These are phyloP conservation scores for Sequoia sempervirens DNA, from an alignment of 75 land plant genomes.

Conservation along the genomic window DNA sequence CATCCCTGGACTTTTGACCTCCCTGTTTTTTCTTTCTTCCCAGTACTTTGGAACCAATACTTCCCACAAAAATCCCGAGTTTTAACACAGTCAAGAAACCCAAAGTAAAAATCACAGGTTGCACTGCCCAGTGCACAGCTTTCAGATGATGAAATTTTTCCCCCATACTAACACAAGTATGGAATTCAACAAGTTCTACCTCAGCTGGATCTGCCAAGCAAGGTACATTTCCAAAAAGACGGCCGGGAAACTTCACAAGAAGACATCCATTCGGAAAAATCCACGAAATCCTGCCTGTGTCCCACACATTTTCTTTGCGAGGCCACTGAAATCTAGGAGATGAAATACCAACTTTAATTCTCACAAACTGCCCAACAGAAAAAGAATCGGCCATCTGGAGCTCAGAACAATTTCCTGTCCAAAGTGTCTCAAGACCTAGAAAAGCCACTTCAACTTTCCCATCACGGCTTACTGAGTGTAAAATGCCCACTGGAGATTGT, in stretches of 20 bases:
- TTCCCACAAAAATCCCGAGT: slow-evolving; percentile 57
- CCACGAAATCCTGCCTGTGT: slow-evolving; percentile 63
- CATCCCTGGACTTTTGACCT: slow-evolving; percentile 24
- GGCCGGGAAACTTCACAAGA: slow-evolving; percentile 78
- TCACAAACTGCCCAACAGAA: slow-evolving; percentile 73
- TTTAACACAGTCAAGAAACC: slow-evolving; percentile 73
- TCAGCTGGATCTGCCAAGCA: slow-evolving; percentile 92
- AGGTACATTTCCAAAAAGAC: slow-evolving; percentile 31
- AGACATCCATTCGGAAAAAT: slow-evolving; percentile 90
- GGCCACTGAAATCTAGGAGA: slow-evolving; percentile 92
- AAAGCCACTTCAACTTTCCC: slow-evolving; percentile 74
- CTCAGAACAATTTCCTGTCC: slow-evolving; percentile 69
- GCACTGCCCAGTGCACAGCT: slow-evolving; percentile 89
- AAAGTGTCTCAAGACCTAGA: slow-evolving; percentile 78
- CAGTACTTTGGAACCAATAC: slow-evolving; percentile 14
- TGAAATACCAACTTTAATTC: slow-evolving; percentile 41
- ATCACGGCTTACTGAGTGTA: slow-evolving; percentile 62
- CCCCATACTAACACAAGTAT: slow-evolving; percentile 45
- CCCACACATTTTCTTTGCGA: slow-evolving; percentile 64
- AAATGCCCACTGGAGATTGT: slow-evolving; percentile 75
- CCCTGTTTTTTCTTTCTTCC: slow-evolving; percentile 20
- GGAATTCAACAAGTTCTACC: slow-evolving; percentile 67
- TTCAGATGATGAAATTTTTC: slow-evolving; percentile 86
- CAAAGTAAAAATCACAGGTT: slow-evolving; percentile 67
- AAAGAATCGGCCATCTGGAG: slow-evolving; percentile 71